phyloP scores from a whole-genome alignment of 257 asterid species.

The Plantago elongata region DNA sequence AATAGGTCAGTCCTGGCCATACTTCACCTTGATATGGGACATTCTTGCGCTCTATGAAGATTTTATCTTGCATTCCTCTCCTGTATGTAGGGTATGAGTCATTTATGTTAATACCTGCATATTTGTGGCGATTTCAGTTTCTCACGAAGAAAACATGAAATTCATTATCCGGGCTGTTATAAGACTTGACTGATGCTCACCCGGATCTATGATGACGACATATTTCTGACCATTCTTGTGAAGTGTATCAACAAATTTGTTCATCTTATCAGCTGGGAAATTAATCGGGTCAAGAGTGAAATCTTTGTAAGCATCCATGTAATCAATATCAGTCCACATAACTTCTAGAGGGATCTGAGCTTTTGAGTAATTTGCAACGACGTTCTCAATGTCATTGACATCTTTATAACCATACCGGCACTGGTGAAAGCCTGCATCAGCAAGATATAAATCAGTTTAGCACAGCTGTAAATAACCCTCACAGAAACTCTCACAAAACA shows the following conservation, averaged over 20 bases:
- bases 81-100: slow-evolving; percentile 53
- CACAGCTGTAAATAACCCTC: neutral
- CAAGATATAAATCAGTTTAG: neutral
- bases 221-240: slow-evolving; percentile 67
- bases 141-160: neutral
- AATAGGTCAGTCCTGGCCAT: slow-evolving; percentile 83
- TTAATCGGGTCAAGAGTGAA: slow-evolving; percentile 84
- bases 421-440: slow-evolving; percentile 73
- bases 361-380: slow-evolving; percentile 64
- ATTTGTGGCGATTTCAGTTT: neutral
- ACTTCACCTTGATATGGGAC: slow-evolving; percentile 68
- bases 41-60: slow-evolving; percentile 66
- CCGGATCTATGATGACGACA: slow-evolving; percentile 81
- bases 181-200: slow-evolving; percentile 26
- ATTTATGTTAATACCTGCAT: slow-evolving; percentile 60
- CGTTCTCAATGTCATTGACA: slow-evolving; percentile 56
- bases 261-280: slow-evolving; percentile 54
- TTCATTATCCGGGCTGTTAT: too few relatives aligned
- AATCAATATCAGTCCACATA: slow-evolving; percentile 93
- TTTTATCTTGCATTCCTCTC: slow-evolving; percentile 67
- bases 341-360: slow-evolving; percentile 82
- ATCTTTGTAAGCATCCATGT: slow-evolving; percentile 90
- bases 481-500: too few relatives aligned
- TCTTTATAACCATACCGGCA: slow-evolving; percentile 75
- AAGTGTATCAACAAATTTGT: slow-evolving; percentile 46